These are phyloP conservation scores for Paxillus rubicundulus DNA, from an alignment of 768 basidiomycete genomes.

Conservation along the genomic window DNA sequence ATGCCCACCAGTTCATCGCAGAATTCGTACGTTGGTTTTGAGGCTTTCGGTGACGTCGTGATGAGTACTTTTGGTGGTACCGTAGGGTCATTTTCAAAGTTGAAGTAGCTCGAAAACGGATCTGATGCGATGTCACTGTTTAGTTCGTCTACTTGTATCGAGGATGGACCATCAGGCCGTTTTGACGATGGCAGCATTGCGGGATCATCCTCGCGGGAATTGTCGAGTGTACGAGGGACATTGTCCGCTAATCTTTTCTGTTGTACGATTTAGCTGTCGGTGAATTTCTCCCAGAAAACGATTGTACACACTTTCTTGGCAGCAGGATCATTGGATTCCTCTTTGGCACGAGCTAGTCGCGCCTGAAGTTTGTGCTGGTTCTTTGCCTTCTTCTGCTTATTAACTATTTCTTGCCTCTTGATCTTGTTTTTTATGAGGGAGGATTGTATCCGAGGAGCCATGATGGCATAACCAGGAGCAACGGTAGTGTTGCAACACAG, in stretches of 20 bases:
- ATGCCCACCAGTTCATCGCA: slow-evolving; percentile 87
- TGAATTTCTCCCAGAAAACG: not conserved
- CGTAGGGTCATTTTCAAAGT: slow-evolving; percentile 59
- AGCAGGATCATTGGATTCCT: slow-evolving; percentile 71
- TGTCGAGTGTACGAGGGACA: slow-evolving; percentile 90
- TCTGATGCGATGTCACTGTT: slow-evolving; percentile 70
- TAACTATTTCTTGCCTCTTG: slow-evolving; percentile 76
- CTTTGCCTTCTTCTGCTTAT: slow-evolving; percentile 75
- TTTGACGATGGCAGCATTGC: slow-evolving; percentile 34
- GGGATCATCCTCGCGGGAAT: slow-evolving; percentile 83
- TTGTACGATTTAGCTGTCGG: slow-evolving; percentile 24
- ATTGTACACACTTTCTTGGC: slow-evolving; percentile 63
- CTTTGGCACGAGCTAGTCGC: slow-evolving; percentile 73
- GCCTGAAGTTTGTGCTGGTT: slow-evolving; percentile 77
- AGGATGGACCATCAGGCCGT: slow-evolving; percentile 29
- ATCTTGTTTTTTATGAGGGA: slow-evolving; percentile 83
- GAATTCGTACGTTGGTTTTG: slow-evolving; percentile 88
- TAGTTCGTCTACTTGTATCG: slow-evolving; percentile 51
- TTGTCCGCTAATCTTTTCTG: slow-evolving; percentile 84
- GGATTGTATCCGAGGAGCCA: slow-evolving; percentile 62
- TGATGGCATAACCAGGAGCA: slow-evolving; percentile 21
- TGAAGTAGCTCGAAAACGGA: slow-evolving; percentile 76
- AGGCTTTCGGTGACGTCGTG: slow-evolving; percentile 86
- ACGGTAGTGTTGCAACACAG: too few species aligned
- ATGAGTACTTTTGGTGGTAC: slow-evolving; percentile 85